These are phyloP conservation scores for Funneliformis caledonium DNA, from an alignment of 371 early-diverging fungal species.

Conservation along the genomic window DNA sequence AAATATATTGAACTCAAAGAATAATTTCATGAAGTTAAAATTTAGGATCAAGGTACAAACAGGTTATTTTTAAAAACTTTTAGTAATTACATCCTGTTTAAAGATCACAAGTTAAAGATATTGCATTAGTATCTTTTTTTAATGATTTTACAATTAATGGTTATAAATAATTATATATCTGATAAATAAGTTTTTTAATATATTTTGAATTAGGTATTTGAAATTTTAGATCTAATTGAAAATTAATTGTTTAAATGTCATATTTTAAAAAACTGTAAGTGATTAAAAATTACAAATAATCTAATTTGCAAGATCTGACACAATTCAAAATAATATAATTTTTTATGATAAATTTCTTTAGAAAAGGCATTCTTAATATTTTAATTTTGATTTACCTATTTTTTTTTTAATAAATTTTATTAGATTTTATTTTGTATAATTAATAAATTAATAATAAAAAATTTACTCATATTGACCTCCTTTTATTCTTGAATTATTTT, in stretches of 20 bases:
- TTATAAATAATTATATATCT: neutral
- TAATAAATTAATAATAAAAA: no score
- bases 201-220: neutral
- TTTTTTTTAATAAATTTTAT: no score
- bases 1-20: neutral
- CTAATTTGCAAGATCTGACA: neutral
- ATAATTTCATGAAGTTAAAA: neutral
- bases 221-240: neutral
- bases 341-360: neutral
- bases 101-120: neutral
- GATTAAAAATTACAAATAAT: neutral
- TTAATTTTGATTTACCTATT: no score
- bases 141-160: neutral
- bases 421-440: no score
- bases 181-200: neutral
- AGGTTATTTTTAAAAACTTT: neutral
- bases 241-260: neutral
- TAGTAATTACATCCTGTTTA: neutral
- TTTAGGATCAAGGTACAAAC: neutral
- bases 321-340: neutral
- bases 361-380: no score
- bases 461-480: no score
- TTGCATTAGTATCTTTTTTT: neutral
- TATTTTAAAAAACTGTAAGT: neutral
- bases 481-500: neutral